Conservation (phyloP, 2,329 filamentous ascomycete species). For the Thielaviopsis musarum region DNA sequence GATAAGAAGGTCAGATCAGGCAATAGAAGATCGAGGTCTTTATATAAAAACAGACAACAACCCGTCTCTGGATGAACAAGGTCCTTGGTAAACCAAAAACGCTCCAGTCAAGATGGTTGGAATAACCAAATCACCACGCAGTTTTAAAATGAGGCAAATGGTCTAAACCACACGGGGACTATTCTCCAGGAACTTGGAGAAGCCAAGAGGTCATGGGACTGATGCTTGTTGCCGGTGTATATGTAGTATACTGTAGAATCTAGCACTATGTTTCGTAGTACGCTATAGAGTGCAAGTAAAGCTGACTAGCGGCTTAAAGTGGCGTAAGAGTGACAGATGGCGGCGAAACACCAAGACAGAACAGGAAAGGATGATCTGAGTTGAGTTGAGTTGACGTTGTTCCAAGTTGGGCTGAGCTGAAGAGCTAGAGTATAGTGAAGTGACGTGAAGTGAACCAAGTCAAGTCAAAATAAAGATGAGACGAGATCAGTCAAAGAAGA, state of each 20-base stretch:
- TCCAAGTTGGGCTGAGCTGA: too few relatives aligned
- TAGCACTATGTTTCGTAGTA: too few relatives aligned
- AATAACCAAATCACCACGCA: neutral
- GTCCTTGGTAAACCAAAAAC: too few relatives aligned
- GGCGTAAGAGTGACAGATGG: neutral
- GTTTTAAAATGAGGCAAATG: neutral
- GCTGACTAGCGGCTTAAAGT: neutral
- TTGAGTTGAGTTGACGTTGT: neutral
- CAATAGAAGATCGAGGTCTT: neutral
- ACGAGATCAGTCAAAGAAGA: neutral
- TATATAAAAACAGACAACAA: neutral
- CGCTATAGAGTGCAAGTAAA: neutral
- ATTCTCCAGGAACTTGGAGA: neutral
- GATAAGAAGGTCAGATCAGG: slow-evolving; percentile 33
- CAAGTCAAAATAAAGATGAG: neutral
- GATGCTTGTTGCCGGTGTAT: neutral
- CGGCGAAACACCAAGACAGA: neutral
- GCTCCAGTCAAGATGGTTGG: too few relatives aligned
- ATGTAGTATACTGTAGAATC: too few relatives aligned
- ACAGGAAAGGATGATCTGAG: neutral
- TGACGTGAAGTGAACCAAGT: too few relatives aligned
- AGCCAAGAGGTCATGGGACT: neutral
- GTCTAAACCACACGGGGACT: neutral
- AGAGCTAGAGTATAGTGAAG: too few relatives aligned
- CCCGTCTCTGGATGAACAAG: too few relatives aligned